Conservation (phyloP, 331 rosid species). For the Pyracantha coccinea region DNA sequence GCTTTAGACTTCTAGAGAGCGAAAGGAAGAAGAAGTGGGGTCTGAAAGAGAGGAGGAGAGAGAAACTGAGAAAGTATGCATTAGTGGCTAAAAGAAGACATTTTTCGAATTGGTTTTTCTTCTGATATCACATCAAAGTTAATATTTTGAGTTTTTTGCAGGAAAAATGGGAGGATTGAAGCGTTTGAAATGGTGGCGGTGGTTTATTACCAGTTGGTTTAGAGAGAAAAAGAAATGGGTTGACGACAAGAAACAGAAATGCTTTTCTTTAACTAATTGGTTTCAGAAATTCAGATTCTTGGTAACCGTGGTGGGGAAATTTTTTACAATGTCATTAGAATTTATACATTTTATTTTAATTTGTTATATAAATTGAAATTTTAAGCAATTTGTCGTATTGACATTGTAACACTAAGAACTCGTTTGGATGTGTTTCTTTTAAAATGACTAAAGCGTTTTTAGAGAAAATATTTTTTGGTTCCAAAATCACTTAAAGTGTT, state of each 20-base stretch:
- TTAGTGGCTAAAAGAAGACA: slow-evolving; percentile 9
- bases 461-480: too few relatives aligned
- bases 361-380: background rate
- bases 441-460: too few relatives aligned
- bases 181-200: background rate
- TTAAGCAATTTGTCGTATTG: too few relatives aligned
- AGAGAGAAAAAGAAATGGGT: background rate
- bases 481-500: too few relatives aligned
- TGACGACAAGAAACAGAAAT: background rate
- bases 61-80: slow-evolving; percentile 8
- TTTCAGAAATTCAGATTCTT: background rate
- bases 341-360: background rate
- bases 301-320: background rate
- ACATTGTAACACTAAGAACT: too few relatives aligned
- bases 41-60: background rate
- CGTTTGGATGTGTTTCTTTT: too few relatives aligned
- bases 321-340: background rate
- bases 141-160: background rate
- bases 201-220: background rate
- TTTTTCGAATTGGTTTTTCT: background rate
- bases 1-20: slow-evolving; percentile 4
- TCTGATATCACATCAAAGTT: background rate
- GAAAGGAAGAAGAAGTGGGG: slow-evolving; percentile 11
- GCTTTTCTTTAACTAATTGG: background rate
- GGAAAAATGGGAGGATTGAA: background rate